Base-by-base conservation (phyloP, 306 rosid genomes). In the Vigna reflexopilosa region DNA sequence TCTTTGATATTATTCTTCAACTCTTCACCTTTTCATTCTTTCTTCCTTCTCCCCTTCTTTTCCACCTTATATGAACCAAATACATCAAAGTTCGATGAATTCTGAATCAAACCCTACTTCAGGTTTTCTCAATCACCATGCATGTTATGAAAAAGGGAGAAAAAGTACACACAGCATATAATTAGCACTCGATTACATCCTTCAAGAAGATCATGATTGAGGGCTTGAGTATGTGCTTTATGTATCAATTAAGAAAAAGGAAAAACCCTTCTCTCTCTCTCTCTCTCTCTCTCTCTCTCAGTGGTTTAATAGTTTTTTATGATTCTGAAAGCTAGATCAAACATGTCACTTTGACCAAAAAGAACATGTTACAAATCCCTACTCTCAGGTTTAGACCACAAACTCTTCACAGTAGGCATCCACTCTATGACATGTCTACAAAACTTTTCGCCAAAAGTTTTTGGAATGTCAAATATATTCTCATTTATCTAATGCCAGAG, bases 401-500 rank as follows among this genome's bases (percentile, higher is more conserved):
- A 72, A 30, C 40, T 72, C 55, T 20, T 55, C 22, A 73, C 67
- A 73, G 14, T 8, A 56, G 67, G 16, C 44, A 61, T 30, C 44
- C 32, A 36, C 16, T 61, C 34, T 61, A 30, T 32, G 16, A 32
- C 20, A 30, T 61, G 19, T 61, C 42, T 1, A 26, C 19, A 5
- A 26, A 59, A 5, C 15, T 13, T 59, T 59, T 28, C 7, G 4
- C 3, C 6, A 3, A 1, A 58, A 13, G 40, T 28, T 36, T 59
- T 54, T 56, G 34, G 63, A 56, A 56, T 57, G n/a, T 57, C 28
- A 20, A 55, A 55, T 55, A 51, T 16, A 51, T 51, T 32, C 32
- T 2, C 12, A 15, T 28, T 59, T 26, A 59, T 59, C 4, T 59
- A 59, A 59, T 13, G 42, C 40, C 12, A 26, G 15, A 24, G 2